A percentile compares a stretch with the other conserved stretches of the same genome.
Evolutionary conservation across 495 filamentous ascomycete species (phyloP).

Genomic region (Melanomma pulvis-pyrius): DNA sequence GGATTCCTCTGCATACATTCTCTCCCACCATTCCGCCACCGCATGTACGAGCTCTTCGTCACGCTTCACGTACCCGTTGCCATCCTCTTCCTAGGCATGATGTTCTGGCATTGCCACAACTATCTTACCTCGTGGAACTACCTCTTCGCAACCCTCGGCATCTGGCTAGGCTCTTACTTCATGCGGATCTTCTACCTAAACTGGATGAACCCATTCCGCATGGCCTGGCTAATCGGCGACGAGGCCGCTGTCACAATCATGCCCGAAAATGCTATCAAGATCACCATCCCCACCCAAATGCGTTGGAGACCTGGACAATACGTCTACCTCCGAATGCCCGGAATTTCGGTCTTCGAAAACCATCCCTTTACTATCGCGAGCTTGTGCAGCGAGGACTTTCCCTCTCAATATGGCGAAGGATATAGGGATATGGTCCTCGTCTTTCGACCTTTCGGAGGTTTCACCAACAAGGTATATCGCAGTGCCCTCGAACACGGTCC

Average conservation of each 20-base stretch:
- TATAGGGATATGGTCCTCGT: conserved; percentile 88
- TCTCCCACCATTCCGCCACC: conserved; percentile 64
- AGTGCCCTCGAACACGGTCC: conserved; percentile 79
- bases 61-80: conserved; percentile 79
- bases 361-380: conserved; percentile 96
- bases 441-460: conserved; percentile 87
- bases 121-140: conserved; percentile 91
- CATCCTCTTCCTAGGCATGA: conserved; percentile 75
- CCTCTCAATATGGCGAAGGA: conserved; percentile 81
- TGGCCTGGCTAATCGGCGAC: conserved; percentile 82
- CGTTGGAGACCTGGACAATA: conserved; percentile 93
- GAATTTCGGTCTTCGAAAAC: conserved; percentile 85
- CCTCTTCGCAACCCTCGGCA: conserved; percentile 76
- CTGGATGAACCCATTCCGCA: conserved; percentile 78
- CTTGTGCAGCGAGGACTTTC: conserved; percentile 82
- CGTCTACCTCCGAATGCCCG: conserved; percentile 90
- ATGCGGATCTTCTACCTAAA: conserved; percentile 67
- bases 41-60: conserved; percentile 83
- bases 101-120: conserved; percentile 97
- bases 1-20: conserved; percentile 82
- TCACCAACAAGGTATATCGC: conserved; percentile 77
- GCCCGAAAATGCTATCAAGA: conserved; percentile 87
- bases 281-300: conserved; percentile 91
- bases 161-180: conserved; percentile 66
- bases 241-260: conserved; percentile 84